A percentile compares a stretch with the other conserved stretches of the same genome.
Evolutionary conservation across 371 early-diverging fungal genomes (phyloP).

Genomic region (Nematocida ausubeli): DNA sequence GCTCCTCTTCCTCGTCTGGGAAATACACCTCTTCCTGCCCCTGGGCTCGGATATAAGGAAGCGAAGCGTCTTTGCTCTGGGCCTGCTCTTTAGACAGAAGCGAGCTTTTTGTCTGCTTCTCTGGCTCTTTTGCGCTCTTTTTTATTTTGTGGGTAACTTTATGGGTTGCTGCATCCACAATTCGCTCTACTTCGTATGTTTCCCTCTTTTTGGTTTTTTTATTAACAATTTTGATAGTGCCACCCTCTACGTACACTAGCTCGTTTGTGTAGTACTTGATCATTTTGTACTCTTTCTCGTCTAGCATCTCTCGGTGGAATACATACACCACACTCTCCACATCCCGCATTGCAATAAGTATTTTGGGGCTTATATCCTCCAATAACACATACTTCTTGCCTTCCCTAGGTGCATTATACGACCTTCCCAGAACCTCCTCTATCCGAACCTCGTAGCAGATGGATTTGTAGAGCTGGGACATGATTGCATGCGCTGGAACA

Average conservation of each 20-base stretch:
- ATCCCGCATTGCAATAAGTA: slow-evolving; percentile 42
- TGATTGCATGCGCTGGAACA: slow-evolving; percentile 43
- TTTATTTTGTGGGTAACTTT: slow-evolving; percentile 11
- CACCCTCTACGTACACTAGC: slow-evolving; percentile 33
- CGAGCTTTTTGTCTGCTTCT: not conserved
- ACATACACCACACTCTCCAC: slow-evolving; percentile 47
- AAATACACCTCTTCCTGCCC: slow-evolving; percentile 31
- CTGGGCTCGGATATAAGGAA: slow-evolving; percentile 45
- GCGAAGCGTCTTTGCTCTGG: slow-evolving; percentile 18
- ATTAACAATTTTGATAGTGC: slow-evolving; percentile 27
- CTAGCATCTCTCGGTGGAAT: slow-evolving; percentile 46
- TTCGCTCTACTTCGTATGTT: slow-evolving; percentile 12
- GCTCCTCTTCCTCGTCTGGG: slow-evolving; percentile 31
- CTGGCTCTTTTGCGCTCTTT: not conserved
- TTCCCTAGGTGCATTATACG: slow-evolving; percentile 11
- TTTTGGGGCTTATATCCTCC: slow-evolving; percentile 40
- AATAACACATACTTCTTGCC: slow-evolving; percentile 45
- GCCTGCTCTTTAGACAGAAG: slow-evolving; percentile 38
- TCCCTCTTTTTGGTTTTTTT: slow-evolving; percentile 44
- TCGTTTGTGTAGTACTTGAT: slow-evolving; percentile 52
- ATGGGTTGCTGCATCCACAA: not conserved
- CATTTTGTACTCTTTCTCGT: slow-evolving; percentile 44
- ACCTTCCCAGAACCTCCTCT: slow-evolving; percentile 39
- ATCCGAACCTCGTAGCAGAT: slow-evolving; percentile 38
- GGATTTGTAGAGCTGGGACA: slow-evolving; percentile 47